A percentile compares a stretch with the other conserved stretches of the same genome.
These are phyloP conservation scores for Aspergillus sergii DNA, from an alignment of 2,329 filamentous ascomycete species.

Conservation along the genomic window DNA sequence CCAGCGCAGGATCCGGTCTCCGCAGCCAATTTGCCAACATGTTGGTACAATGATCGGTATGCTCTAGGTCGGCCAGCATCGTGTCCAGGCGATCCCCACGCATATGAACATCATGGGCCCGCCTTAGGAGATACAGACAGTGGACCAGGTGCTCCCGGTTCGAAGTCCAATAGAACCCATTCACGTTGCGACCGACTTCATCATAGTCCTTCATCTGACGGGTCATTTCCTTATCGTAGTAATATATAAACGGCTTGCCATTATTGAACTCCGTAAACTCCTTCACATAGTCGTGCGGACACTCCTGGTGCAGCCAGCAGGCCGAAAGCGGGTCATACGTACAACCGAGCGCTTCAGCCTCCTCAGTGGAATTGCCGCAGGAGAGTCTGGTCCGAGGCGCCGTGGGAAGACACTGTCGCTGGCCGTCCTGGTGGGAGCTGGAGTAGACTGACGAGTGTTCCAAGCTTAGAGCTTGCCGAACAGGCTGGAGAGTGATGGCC, in stretches of 20 bases:
- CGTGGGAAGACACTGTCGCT: background rate
- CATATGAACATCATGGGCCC: background rate
- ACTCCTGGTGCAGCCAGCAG: background rate
- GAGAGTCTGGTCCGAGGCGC: background rate
- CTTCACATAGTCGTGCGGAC: background rate
- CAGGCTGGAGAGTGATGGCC: background rate
- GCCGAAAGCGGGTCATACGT: background rate
- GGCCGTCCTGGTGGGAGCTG: background rate
- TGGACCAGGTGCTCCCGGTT: background rate
- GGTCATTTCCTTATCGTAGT: background rate
- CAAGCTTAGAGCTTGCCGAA: background rate
- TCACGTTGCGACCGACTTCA: background rate
- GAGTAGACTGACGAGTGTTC: background rate
- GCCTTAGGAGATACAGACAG: background rate
- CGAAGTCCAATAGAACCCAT: background rate
- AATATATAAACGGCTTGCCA: background rate
- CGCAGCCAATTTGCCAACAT: background rate
- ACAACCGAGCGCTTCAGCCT: background rate
- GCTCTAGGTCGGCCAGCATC: background rate
- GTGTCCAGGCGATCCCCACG: background rate
- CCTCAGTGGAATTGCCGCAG: background rate
- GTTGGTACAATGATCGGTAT: background rate
- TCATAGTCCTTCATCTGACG: background rate
- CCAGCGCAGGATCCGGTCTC: background rate
- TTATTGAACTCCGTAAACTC: background rate